A percentile compares a stretch with the other conserved stretches of the same genome.
Conservation (phyloP, 495 filamentous ascomycete species). For the Podospora didyma region DNA sequence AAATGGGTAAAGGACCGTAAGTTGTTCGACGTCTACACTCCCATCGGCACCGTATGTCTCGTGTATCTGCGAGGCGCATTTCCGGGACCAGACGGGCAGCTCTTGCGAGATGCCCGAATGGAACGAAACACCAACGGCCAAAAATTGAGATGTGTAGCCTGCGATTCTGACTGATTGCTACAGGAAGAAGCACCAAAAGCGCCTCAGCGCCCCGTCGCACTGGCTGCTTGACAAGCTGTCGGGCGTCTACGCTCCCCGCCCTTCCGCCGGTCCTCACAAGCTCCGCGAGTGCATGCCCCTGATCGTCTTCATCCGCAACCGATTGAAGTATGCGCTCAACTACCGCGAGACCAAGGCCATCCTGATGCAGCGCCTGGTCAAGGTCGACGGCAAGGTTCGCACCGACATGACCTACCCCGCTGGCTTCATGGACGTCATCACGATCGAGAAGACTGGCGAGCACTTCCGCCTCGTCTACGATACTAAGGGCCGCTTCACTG, state of each 20-base stretch:
- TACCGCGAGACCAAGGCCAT: slow-evolving; percentile 94
- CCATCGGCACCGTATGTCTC: neutral
- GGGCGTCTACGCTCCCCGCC: slow-evolving; percentile 93
- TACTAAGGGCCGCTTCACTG: slow-evolving; percentile 99
- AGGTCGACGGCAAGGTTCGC: slow-evolving; percentile 99
- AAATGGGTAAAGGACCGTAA: slow-evolving; percentile 51
- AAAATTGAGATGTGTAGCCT: slow-evolving; percentile 3
- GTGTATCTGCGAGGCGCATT: neutral
- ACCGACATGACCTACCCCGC: slow-evolving; percentile 97
- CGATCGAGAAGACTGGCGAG: slow-evolving; percentile 98
- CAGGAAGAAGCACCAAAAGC: slow-evolving; percentile 99
- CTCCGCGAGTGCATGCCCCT: slow-evolving; percentile 97
- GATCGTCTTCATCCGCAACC: slow-evolving; percentile 98
- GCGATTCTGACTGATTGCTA: slow-evolving; percentile 20
- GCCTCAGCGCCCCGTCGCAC: slow-evolving; percentile 95
- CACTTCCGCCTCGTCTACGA: slow-evolving; percentile 99
- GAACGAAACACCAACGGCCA: neutral
- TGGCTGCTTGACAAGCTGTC: slow-evolving; percentile 99
- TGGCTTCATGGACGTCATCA: slow-evolving; percentile 99
- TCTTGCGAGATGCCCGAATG: neutral
- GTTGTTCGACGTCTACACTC: slow-evolving; percentile 17
- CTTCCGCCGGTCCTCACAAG: slow-evolving; percentile 98
- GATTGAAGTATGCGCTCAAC: slow-evolving; percentile 99
- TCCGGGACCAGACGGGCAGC: neutral
- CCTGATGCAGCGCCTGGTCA: slow-evolving; percentile 99